A percentile compares a stretch with the other conserved stretches of the same genome.
Evolutionary conservation across 306 rosid genomes (phyloP).

Genomic region (Acacia acuminata): DNA sequence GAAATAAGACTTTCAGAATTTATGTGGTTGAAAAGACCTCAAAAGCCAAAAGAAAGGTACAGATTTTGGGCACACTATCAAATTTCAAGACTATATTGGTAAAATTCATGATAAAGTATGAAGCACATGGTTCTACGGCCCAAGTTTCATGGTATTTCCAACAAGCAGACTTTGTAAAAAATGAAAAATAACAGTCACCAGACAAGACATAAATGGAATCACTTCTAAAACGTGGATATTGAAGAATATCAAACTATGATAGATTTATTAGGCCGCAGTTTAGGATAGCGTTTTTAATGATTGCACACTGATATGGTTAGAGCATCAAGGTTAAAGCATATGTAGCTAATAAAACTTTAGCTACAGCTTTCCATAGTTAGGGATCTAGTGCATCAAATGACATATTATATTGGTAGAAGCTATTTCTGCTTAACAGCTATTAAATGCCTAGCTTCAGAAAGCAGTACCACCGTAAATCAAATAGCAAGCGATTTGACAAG

Average conservation of each 20-base stretch:
- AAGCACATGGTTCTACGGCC: background rate
- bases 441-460: slow-evolving; percentile 7
- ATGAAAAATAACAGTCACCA: background rate
- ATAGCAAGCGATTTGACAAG: slow-evolving; percentile 10
- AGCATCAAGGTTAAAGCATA: background rate
- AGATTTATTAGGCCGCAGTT: background rate
- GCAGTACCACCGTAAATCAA: slow-evolving; percentile 19
- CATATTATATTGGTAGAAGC: background rate
- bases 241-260: background rate
- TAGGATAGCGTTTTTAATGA: background rate
- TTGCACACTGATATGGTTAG: background rate
- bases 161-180: background rate
- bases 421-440: background rate
- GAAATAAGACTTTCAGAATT: background rate
- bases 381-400: background rate
- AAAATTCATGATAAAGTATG: background rate
- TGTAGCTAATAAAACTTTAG: background rate
- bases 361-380: background rate
- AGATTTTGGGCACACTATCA: background rate
- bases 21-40: background rate
- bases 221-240: background rate
- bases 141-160: background rate
- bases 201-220: background rate
- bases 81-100: background rate
- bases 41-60: background rate